These are phyloP conservation scores for Cladosporium velox DNA, from an alignment of 2,329 filamentous ascomycete species.

Conservation along the genomic window DNA sequence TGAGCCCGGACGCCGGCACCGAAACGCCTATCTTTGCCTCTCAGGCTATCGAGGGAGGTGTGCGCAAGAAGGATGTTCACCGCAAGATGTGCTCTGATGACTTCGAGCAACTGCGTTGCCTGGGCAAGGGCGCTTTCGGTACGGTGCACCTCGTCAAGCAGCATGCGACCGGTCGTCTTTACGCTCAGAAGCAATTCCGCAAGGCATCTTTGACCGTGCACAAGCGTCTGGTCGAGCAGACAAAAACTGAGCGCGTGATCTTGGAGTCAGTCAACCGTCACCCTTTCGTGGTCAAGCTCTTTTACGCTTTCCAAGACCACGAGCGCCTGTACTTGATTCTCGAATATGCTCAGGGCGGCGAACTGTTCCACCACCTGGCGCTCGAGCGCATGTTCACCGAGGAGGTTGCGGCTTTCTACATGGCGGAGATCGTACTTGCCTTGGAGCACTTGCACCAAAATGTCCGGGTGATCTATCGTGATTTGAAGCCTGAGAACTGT, in stretches of 20 bases:
- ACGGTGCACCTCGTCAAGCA: constrained; percentile 95
- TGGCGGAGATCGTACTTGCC: constrained; percentile 96
- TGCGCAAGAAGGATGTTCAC: constrained; percentile 41
- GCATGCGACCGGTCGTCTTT: constrained; percentile 79
- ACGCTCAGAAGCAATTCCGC: constrained; percentile 97
- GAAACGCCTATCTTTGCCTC: constrained; percentile 39
- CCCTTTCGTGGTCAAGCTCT: constrained; percentile 96
- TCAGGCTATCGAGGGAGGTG: constrained; percentile 55
- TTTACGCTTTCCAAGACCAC: constrained; percentile 96
- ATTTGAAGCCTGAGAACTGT: constrained; percentile 97
- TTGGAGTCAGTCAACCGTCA: constrained; percentile 95
- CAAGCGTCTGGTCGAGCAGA: constrained; percentile 94
- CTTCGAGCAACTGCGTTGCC: constrained; percentile 85
- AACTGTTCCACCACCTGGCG: constrained; percentile 92
- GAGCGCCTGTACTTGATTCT: constrained; percentile 97
- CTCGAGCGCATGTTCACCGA: constrained; percentile 96
- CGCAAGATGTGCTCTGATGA: constrained; percentile 91
- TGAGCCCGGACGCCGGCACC: constrained; percentile 60
- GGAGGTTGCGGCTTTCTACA: constrained; percentile 89
- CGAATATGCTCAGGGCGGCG: constrained; percentile 95
- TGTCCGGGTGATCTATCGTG: constrained; percentile 92
- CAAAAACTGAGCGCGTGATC: constrained; percentile 92
- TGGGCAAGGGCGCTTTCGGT: constrained; percentile 94
- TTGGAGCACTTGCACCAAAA: constrained; percentile 90
- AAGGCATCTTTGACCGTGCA: constrained; percentile 95